phyloP scores from a whole-genome alignment of 83 land plant genomes.

The Thuja plicata region DNA sequence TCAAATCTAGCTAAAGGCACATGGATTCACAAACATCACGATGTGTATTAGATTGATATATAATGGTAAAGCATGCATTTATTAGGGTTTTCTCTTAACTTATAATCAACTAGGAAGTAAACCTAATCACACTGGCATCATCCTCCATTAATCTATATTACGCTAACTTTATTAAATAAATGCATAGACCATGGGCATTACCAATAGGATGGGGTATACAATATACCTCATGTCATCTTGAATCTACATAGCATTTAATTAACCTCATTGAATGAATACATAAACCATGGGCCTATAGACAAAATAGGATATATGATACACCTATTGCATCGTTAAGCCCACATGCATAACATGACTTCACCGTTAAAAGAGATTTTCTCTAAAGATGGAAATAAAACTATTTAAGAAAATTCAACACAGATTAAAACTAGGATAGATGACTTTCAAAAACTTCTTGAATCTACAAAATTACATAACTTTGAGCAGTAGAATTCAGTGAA shows the following conservation, averaged over 20 bases:
- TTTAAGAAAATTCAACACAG: background rate
- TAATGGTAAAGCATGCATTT: background rate
- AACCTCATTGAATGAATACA: background rate
- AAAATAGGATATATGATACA: background rate
- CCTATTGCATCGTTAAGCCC: background rate
- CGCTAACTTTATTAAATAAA: too few species aligned
- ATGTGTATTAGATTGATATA: background rate
- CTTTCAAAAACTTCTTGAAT: background rate
- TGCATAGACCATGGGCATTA: background rate
- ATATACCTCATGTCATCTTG: background rate
- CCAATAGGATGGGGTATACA: too few species aligned
- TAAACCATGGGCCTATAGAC: too few species aligned
- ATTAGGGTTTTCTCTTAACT: background rate
- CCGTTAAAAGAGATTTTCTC: background rate
- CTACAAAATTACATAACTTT: background rate
- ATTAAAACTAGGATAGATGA: background rate
- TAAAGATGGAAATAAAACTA: background rate
- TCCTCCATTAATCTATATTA: background rate
- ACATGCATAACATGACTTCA: background rate
- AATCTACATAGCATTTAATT: background rate
- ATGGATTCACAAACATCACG: background rate
- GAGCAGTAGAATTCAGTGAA: background rate
- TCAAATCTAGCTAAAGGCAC: background rate
- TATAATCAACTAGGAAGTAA: background rate
- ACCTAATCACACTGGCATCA: background rate